Base-by-base conservation (phyloP, 768 basidiomycete species). In the Tricholoma terreum region DNA sequence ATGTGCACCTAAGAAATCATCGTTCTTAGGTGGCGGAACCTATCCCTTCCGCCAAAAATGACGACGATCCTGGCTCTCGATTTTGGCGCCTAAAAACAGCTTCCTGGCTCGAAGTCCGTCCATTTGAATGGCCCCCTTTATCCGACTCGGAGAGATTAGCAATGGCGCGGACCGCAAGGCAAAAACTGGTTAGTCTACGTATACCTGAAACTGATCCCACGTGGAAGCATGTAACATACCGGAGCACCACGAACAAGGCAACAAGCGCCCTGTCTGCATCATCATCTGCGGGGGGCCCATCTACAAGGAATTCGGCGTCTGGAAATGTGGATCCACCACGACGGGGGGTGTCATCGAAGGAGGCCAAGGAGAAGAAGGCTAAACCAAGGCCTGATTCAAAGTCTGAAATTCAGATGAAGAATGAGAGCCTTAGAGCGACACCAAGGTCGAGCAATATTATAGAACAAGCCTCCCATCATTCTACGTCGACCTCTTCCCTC, bases 101-200 rank as follows among this genome's bases (percentile, higher is more conserved):
- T 17, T 72, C 81, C 2, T 91, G 89, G 88, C 75, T 75, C 33
- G 84, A 90, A 63, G 84, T 90, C 22, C 83, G 86, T 6, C 89
- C 89, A 0, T 84, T 77, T 56, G 85, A 84, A 59, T 87, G 81
- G 78, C 72, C 77, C 0, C 73, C 73, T 27, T 73, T 87, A 24
- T 72, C 73, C 2, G 79, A 81, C 27, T 50, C 71, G 2, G 81
- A 84, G 45, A 77, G 81, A 4, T 72, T 71, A 7, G 63, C 58
- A n/a, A 72, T 90, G 67, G 77, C 82, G 7, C 77, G 81, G 38
- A 73, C 76, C 27, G 86, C 83, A 1, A 78, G 84, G 46, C 59
- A 71, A 14, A 78, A 72, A 0, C 77, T 87, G 63, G 72, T 69
- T 33, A 67, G 66, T 27, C 71, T 89, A 52, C 78, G 77, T 22